Base-by-base conservation (phyloP, 2,329 filamentous ascomycete species). In the Nothopassalora personata region DNA sequence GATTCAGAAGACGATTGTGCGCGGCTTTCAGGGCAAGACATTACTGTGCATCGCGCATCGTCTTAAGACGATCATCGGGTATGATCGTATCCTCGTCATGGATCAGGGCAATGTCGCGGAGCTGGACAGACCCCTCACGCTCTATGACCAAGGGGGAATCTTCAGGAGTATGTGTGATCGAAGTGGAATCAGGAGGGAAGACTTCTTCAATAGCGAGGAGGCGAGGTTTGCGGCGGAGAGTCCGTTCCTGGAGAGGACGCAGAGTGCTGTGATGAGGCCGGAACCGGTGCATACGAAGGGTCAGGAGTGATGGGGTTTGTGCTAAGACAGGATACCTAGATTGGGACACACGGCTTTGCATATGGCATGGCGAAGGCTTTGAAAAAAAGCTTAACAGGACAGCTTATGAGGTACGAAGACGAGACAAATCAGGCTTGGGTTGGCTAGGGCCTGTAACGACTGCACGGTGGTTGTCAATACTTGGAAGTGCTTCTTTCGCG, bases 71-170 rank as follows among this genome's bases (percentile, higher is more conserved):
- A 96, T 99, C 63, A 88, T 97, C 62, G 86, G 66, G 6, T 97
- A 97, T 74, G 93, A 99, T 74, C 86, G 93, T 50, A 96, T 99
- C 71, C 93, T 91, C 69, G 94, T 99, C 67, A 96, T 99, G 92
- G 93, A 97, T 68, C 82, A 86, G 48, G 94, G 94, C 0, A 76
- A 77, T 15, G 97, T 99, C 70, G 90, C 89, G 0, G 92, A 97
- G 81, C 79, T 97, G 63, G 94, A 89, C 70, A 82, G 83, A 13
- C 94, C 94, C 1, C 70, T 88, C 46, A 80, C 78, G 47, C 77
- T 99, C 60, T 97, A 88, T 81, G 82, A 86, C 60, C 76, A 80
- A 50, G 85, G 83, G 9, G 89, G 90, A 0, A 91, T 97, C 56
- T 97, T 97, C 74, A 82, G 88, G 65, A 80, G 87, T 36, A 96